phyloP scores from a whole-genome alignment of 1,284 basidiomycete species.

The Peniophora sp. region DNA sequence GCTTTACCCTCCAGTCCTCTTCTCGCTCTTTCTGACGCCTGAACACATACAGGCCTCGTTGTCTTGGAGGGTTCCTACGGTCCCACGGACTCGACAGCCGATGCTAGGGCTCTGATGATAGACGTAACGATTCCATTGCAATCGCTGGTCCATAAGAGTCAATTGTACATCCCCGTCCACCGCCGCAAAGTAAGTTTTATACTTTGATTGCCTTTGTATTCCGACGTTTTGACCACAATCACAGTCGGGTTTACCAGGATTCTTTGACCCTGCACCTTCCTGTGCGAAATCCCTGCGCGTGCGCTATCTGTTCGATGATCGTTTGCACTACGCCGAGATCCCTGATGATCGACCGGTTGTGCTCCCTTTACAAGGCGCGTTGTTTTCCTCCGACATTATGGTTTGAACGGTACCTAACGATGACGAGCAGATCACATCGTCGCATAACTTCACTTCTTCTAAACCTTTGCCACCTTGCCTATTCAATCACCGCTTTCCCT shows the following conservation, averaged over 20 bases:
- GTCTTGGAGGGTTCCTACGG: constrained; percentile 70
- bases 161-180: constrained; percentile 73
- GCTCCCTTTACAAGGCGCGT: constrained; percentile 69
- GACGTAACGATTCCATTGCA: constrained; percentile 80
- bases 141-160: constrained; percentile 72
- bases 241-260: constrained; percentile 64
- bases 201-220: background rate
- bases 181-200: constrained; percentile 47
- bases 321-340: constrained; percentile 69
- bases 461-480: too few relatives aligned
- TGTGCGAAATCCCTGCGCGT: constrained; percentile 61
- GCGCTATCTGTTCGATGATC: constrained; percentile 71
- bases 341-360: constrained; percentile 66
- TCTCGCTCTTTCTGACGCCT: constrained; percentile 2
- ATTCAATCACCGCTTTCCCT: too few relatives aligned
- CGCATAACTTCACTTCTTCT: too few relatives aligned
- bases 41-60: constrained; percentile 48
- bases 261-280: constrained; percentile 69
- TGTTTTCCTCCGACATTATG: constrained; percentile 9
- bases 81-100: constrained; percentile 41
- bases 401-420: too few relatives aligned
- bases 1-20: constrained; percentile 5
- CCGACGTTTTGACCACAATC: background rate
- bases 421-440: too few relatives aligned
- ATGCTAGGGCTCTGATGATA: constrained; percentile 46